Conservation (phyloP, 2,329 filamentous ascomycete genomes). For the Aspergillus spinulosporus region DNA sequence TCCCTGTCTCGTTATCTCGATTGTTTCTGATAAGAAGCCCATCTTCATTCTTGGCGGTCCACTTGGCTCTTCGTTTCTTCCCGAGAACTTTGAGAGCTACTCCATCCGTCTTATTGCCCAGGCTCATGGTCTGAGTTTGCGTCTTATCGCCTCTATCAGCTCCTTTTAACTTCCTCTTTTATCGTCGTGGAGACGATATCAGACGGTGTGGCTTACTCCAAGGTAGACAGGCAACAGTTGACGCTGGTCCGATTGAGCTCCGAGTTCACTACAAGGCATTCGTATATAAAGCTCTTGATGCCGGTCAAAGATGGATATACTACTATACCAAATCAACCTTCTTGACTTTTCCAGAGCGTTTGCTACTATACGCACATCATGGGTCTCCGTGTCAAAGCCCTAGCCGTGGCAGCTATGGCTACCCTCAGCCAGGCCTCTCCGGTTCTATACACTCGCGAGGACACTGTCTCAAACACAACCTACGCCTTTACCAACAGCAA, state of each 20-base stretch:
- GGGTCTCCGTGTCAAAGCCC: conserved; percentile 18
- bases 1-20: background rate
- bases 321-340: background rate
- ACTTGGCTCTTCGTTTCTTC: background rate
- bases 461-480: conserved; percentile 21
- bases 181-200: conserved; percentile 2
- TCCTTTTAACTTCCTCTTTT: conserved; percentile 5
- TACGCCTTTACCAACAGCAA: conserved; percentile 28
- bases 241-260: background rate
- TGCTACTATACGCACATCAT: conserved; percentile 12
- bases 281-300: conserved; percentile 6
- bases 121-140: background rate
- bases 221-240: background rate
- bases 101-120: background rate
- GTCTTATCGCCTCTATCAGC: conserved; percentile 4
- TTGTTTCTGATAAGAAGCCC: background rate
- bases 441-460: conserved; percentile 22
- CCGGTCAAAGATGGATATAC: background rate
- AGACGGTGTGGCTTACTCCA: background rate
- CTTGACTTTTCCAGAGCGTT: background rate
- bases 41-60: conserved; percentile 6
- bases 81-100: background rate
- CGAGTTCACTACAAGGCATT: background rate
- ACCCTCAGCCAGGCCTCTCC: conserved; percentile 25
- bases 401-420: conserved; percentile 23